Evolutionary conservation across 345 rosid species (phyloP), one percentile per base, ranked within the genome.

Genomic region (Sisymbrium altissimum): DNA sequence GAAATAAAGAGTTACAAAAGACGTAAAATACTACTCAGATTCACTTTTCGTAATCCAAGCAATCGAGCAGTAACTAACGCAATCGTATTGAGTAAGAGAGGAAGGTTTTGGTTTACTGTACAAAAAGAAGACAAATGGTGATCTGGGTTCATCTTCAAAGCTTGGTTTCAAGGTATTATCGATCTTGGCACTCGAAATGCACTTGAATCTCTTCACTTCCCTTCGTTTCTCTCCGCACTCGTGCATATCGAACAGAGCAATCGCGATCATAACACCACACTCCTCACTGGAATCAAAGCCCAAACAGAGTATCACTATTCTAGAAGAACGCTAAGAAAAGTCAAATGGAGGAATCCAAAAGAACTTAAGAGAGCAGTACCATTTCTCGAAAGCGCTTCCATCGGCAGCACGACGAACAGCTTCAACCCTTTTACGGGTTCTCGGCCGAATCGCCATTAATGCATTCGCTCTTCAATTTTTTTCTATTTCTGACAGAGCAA

Each of bases 181-280:
- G n/a, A 57, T 13, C 15, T 53, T 55, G 66, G 73, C 39, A 79
- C 77, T 59, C 53, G 76, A n/a, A 25, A 81, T n/a, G 64, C 86
- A 86, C 75, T 70, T 87, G 74, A 93, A 93, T 76, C 88, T 80
- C 86, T 90, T 93, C 76, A 86, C 80, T 55, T 75, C 79, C 58
- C 50, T 79, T 62, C 67, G 74, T 38, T 69, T 68, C 64, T 52
- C 58, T 63, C 78, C 79, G 43, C 96, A 93, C 25, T 83, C 86
- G 56, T 93, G 98, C 96, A 90, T 86, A 79, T 86, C 92, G 68
- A 76, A 76, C 87, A 93, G 61, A 63, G 90, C 87, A 78, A 89
- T 72, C 33, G 93, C 85, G 60, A 89, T 84, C 76, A 33, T 44
- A 48, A 30, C 85, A 27, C 88, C 89, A 82, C 97, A 90, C 14